Base-by-base conservation (phyloP, 2,329 filamentous ascomycete genomes). In the Aspergillus melleus region DNA sequence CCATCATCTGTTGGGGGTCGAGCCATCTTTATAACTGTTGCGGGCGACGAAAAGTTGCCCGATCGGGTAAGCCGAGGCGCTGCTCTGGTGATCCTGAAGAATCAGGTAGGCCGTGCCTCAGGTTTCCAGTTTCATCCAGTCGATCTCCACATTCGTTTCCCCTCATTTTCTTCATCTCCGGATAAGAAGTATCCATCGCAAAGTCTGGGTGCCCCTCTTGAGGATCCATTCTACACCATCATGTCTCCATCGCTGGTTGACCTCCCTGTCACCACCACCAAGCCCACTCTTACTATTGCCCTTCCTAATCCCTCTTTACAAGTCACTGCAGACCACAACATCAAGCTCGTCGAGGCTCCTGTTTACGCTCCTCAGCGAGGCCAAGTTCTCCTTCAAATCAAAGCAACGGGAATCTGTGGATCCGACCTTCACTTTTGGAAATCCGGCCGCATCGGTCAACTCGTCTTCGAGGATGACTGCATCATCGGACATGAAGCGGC, bases 341-440 rank as follows among this genome's bases (percentile, higher is more conserved):
- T 88, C 58, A 86, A 87, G 68, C 70, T 80, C 16, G 78, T 83
- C 29, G 81, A 88, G 49, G 84, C 83, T 1, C 85, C 86, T 6
- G 80, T 88, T 2, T 79, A 81, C 64, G 79, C 78, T 26, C 86
- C 86, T 2, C 75, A 77, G 6, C 73, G 74, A 6, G 84, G 82
- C 16, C 83, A 88, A 63, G 86, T 85, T 1, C 74, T 88, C 1
- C 66, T 89, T 10, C 86, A 88, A 60, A 80, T 89, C 64, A 87
- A 86, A 69, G 81, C 82, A 1, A 88, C 86, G 3, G 86, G 86
- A 47, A 85, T 89, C 44, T 89, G 87, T 73, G 86, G 87, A 80
- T 89, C 86, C 0, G 87, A 90, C 66, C 83, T 90, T 63, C 87
- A 90, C 70, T 87, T 89, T 65, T 90, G 87, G 87, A 86, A 86